Evolutionary conservation across 179 eudicot genomes (phyloP).

Genomic region (Corrigiola litoralis): DNA sequence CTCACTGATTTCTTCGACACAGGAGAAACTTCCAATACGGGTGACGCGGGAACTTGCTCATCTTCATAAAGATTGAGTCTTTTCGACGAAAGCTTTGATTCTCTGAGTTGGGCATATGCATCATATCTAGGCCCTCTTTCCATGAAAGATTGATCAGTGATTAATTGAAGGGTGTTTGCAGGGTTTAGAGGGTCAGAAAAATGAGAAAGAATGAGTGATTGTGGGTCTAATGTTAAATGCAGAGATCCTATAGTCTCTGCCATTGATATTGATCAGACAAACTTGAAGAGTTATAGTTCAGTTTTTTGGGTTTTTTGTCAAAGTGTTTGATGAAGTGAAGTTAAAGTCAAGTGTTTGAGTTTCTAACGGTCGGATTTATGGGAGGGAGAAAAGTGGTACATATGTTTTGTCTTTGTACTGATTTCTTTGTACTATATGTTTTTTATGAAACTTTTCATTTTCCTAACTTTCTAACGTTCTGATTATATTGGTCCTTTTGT

Average conservation of each 20-base stretch:
- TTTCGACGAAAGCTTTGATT: constrained; percentile 40
- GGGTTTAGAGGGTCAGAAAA: constrained; percentile 22
- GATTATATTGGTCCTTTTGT: constrained; percentile 12
- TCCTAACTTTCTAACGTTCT: constrained; percentile 18
- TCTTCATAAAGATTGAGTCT: constrained; percentile 13
- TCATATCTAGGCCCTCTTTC: constrained; percentile 59
- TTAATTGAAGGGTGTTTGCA: constrained; percentile 30
- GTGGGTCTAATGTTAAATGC: constrained; percentile 41
- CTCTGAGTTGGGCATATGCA: constrained; percentile 50
- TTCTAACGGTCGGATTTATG: constrained; percentile 36
- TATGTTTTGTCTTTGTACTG: neutral
- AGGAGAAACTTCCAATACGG: constrained; percentile 28
- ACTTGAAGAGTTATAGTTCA: neutral
- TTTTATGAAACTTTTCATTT: neutral
- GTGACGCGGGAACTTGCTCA: constrained; percentile 17
- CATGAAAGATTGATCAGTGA: constrained; percentile 35
- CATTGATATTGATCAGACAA: constrained; percentile 12
- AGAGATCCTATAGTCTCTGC: constrained; percentile 8
- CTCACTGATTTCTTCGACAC: neutral
- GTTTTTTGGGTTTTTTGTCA: constrained; percentile 8
- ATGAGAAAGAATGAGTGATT: constrained; percentile 47
- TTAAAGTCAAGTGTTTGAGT: constrained; percentile 4
- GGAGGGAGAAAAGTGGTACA: neutral
- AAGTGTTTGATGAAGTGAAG: neutral
- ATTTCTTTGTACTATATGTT: neutral